Evolutionary conservation across 2,329 filamentous ascomycete species (phyloP), one percentile per base, ranked within the genome.

Genomic region (Cladophialophora immunda): DNA sequence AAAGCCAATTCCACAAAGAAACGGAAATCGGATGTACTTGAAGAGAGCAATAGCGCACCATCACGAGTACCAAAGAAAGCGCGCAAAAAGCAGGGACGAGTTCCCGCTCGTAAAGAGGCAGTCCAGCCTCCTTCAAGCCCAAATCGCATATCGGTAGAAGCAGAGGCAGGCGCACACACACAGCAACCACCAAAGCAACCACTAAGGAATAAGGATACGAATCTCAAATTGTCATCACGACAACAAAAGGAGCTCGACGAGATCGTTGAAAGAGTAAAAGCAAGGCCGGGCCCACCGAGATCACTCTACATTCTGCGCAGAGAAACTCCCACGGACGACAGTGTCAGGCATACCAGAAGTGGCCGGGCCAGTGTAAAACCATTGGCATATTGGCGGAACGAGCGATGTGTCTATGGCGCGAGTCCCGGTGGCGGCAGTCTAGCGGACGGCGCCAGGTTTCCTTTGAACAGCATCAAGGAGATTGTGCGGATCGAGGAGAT

Each of bases 381-480:
- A 0, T 80, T 97, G 36, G 88, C 92, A 29, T 97, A 86, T 76
- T 98, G 94, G 94, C 89, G 89, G 73, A 93, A 93, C 71, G 94
- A 98, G 76, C 87, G 87, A 62, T 87, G 91, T 55, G 86, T 93
- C 25, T 92, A 89, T 74, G 86, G 88, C 27, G 87, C 89, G 57
- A 78, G 79, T 52, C 81, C 81, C 30, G 78, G 81, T 65, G 56
- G 57, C 19, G 58, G 45, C 4, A 63, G 63, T 30, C 78, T 82
- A 58, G 72, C 71, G 62, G 74, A 78, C 41, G 83, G 84, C n/a
- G 82, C 84, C 55, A 76, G 81, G 47, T 90, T 91, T 72, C 81
- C 90, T n/a, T 77, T 92, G 57, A 86, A 88, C 1, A 89, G 86
- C 13, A 89, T 94, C 72, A 91, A 92, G 75, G 91, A 92, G 71